Evolutionary conservation across 371 early-diverging fungal species (phyloP).

Genomic region (Capniomyces stellatus): DNA sequence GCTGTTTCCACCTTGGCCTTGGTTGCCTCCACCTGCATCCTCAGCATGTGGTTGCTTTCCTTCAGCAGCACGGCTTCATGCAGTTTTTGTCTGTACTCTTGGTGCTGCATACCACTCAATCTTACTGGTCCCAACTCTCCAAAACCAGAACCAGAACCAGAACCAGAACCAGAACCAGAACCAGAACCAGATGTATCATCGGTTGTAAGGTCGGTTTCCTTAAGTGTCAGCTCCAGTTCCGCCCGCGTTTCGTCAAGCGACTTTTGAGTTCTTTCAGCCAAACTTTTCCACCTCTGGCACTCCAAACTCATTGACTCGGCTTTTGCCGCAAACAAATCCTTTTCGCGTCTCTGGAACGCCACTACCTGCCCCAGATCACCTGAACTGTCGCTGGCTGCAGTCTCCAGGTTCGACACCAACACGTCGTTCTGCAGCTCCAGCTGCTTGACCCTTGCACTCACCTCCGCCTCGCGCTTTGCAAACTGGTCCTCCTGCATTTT

Average conservation of each 20-base stretch:
- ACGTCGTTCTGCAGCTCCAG: conserved; percentile 8
- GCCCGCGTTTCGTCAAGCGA: conserved; percentile 41
- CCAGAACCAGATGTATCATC: neutral
- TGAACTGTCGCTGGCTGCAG: neutral
- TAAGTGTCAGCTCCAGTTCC: conserved; percentile 17
- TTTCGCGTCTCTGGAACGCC: conserved; percentile 42
- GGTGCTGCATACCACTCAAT: conserved; percentile 30
- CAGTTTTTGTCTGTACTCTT: conserved; percentile 38
- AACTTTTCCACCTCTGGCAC: conserved; percentile 32
- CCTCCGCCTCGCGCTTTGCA: conserved; percentile 1
- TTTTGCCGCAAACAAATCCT: conserved; percentile 39
- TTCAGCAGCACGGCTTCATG: conserved; percentile 41
- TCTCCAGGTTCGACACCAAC: conserved; percentile 4
- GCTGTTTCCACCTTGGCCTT: neutral
- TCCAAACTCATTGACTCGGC: conserved; percentile 42
- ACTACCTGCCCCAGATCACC: conserved; percentile 29
- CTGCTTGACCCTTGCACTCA: neutral
- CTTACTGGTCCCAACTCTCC: conserved; percentile 7
- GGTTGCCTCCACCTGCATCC: neutral
- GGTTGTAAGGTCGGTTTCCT: conserved; percentile 7
- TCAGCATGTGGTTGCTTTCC: conserved; percentile 44
- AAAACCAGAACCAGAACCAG: neutral
- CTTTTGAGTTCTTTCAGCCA: conserved; percentile 33
- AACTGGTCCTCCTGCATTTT: conserved; percentile 5
- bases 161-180: neutral